Percentiles rank a stretch among this genome's conserved stretches.
Evolutionary conservation across 768 basidiomycete species (phyloP).

Genomic region (Daedaleopsis sinensis): DNA sequence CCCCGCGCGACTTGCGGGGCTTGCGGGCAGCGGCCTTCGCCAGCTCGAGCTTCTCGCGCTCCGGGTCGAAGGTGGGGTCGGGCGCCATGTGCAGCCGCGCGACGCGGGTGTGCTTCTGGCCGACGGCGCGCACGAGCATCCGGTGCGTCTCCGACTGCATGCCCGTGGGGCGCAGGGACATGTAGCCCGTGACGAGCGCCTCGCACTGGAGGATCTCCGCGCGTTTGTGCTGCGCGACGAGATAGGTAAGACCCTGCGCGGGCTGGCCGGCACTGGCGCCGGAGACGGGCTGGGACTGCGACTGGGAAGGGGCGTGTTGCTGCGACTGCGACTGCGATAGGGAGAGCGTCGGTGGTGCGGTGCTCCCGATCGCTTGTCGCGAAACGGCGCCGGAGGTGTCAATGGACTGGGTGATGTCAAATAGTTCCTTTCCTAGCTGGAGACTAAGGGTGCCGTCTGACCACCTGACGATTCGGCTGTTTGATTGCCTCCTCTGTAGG

Average conservation of each 20-base stretch:
- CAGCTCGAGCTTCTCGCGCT: constrained; percentile 71
- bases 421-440: constrained; percentile 90
- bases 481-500: constrained; percentile 78
- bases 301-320: constrained; percentile 33
- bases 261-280: constrained; percentile 38
- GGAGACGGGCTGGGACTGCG: constrained; percentile 33
- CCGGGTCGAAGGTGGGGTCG: constrained; percentile 77
- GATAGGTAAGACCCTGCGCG: constrained; percentile 82
- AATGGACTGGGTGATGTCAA: constrained; percentile 82
- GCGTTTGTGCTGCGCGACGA: constrained; percentile 87
- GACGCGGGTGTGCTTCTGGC: constrained; percentile 82
- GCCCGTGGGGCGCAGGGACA: constrained; percentile 83
- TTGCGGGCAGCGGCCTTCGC: constrained; percentile 67
- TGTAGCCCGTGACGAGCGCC: constrained; percentile 78
- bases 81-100: constrained; percentile 79
- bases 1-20: constrained; percentile 57
- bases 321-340: constrained; percentile 38
- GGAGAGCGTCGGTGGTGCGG: constrained; percentile 24
- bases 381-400: constrained; percentile 74
- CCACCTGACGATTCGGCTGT: constrained; percentile 91
- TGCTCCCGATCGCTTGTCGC: constrained; percentile 58
- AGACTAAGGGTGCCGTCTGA: constrained; percentile 93
- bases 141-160: constrained; percentile 92
- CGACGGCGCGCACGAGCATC: constrained; percentile 84
- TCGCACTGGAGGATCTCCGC: constrained; percentile 88